Evolutionary conservation across 1,139 yeast species (phyloP).

Genomic region (Pichia sp.): DNA sequence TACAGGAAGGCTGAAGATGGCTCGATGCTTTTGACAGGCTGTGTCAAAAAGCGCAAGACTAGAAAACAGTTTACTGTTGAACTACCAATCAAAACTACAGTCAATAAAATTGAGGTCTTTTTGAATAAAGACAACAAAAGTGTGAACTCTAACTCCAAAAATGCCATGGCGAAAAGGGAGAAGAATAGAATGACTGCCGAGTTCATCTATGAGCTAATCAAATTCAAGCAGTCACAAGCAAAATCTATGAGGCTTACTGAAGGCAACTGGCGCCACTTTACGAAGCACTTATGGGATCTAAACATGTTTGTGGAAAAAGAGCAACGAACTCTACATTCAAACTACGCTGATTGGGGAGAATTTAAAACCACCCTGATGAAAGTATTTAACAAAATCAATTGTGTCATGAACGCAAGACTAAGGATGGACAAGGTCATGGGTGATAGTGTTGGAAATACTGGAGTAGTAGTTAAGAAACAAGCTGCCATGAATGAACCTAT

Average conservation of each 20-base stretch:
- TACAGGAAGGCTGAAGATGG: constrained; percentile 5
- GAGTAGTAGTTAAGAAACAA: too few species aligned
- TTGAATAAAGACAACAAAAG: constrained; percentile 28
- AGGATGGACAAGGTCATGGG: constrained; percentile 7
- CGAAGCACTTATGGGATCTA: constrained; percentile 15
- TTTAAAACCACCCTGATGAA: constrained; percentile 27
- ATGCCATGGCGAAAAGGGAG: constrained; percentile 23
- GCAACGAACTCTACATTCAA: constrained; percentile 6
- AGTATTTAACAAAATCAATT: constrained; percentile 21
- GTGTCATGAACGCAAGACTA: constrained; percentile 18
- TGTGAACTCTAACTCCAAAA: constrained; percentile 24
- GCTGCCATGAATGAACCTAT: too few species aligned
- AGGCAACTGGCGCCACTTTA: constrained; percentile 27
- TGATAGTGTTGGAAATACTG: background rate
- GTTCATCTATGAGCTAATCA: constrained; percentile 27
- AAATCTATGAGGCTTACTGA: constrained; percentile 18
- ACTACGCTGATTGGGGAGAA: constrained; percentile 22
- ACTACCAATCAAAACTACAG: constrained; percentile 19
- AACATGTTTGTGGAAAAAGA: constrained; percentile 17
- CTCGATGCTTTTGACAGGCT: constrained; percentile 12
- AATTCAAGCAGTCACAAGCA: constrained; percentile 21
- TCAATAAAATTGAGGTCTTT: constrained; percentile 21
- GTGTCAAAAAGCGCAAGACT: constrained; percentile 15
- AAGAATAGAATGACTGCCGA: constrained; percentile 26
- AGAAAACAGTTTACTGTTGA: constrained; percentile 21